Conservation (phyloP, 352 stramenopile species). For the Pythium sp. region DNA sequence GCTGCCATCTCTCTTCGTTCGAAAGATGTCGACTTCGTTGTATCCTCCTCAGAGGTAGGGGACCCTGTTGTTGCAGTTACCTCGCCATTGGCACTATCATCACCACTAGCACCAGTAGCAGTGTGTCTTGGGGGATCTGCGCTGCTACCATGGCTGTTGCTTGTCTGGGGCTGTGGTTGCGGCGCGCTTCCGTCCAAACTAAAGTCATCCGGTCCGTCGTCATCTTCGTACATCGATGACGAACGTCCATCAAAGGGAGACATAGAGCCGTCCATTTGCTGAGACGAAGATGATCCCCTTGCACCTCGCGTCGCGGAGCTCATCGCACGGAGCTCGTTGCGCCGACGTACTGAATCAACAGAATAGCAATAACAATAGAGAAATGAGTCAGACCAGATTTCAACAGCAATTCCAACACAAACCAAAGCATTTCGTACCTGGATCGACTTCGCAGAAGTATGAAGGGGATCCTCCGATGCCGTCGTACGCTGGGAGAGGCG, state of each 20-base stretch:
- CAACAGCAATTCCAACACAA: background rate
- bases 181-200: constrained; percentile 13
- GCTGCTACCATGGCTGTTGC: background rate
- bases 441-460: constrained; percentile 63
- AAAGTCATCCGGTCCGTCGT: constrained; percentile 19
- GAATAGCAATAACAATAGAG: background rate
- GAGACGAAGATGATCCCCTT: background rate
- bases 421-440: constrained; percentile 1
- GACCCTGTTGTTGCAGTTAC: constrained; percentile 10
- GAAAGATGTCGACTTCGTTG: background rate
- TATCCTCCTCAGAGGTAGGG: background rate
- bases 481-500: constrained; percentile 78
- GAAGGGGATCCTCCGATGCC: constrained; percentile 75
- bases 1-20: constrained; percentile 10
- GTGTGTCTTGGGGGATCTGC: background rate
- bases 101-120: background rate
- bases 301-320: background rate
- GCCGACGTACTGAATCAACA: constrained; percentile 10
- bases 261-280: background rate
- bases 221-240: constrained; percentile 9
- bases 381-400: background rate
- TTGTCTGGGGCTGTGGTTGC: constrained; percentile 2
- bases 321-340: constrained; percentile 6
- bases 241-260: constrained; percentile 5
- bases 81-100: background rate